Evolutionary conservation across 768 basidiomycete genomes (phyloP).

Genomic region (Exsudoporus frostii): DNA sequence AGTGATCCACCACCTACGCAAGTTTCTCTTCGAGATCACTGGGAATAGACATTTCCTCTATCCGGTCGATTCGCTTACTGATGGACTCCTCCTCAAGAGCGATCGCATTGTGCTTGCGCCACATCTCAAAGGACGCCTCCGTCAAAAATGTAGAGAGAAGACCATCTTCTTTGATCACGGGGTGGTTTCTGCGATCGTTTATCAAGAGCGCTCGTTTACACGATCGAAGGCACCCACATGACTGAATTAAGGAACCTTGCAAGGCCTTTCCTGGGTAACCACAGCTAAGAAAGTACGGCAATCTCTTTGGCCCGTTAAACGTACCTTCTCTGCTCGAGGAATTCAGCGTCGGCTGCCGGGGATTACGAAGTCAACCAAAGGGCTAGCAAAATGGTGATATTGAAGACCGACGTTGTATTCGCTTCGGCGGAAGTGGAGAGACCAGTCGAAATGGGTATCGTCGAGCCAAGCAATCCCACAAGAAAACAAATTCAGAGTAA

Average conservation of each 20-base stretch:
- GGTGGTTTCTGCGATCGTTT: constrained; percentile 71
- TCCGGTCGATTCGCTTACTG: constrained; percentile 71
- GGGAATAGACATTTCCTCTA: constrained; percentile 91
- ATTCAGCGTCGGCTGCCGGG: constrained; percentile 74
- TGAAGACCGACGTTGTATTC: constrained; percentile 71
- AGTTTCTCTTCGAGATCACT: constrained; percentile 91
- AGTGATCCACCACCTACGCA: constrained; percentile 41
- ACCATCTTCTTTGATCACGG: constrained; percentile 85
- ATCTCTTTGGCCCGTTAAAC: constrained; percentile 7
- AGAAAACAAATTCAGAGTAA: constrained; percentile 90
- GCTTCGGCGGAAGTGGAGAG: constrained; percentile 85
- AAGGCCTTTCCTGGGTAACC: constrained; percentile 63
- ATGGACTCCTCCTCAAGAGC: constrained; percentile 86
- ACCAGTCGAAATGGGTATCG: constrained; percentile 94
- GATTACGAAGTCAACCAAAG: constrained; percentile 4
- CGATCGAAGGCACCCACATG: constrained; percentile 45
- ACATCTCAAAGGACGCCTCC: constrained; percentile 80
- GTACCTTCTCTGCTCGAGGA: constrained; percentile 86
- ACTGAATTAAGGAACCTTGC: constrained; percentile 76
- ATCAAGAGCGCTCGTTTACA: not conserved
- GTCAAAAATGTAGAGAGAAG: constrained; percentile 77
- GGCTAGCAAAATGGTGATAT: not conserved
- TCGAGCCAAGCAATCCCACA: constrained; percentile 81
- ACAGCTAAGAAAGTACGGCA: not conserved
- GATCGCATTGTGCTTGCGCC: constrained; percentile 77